phyloP scores from a whole-genome alignment of 768 basidiomycete genomes.

The Boletus tylopilopsis region DNA sequence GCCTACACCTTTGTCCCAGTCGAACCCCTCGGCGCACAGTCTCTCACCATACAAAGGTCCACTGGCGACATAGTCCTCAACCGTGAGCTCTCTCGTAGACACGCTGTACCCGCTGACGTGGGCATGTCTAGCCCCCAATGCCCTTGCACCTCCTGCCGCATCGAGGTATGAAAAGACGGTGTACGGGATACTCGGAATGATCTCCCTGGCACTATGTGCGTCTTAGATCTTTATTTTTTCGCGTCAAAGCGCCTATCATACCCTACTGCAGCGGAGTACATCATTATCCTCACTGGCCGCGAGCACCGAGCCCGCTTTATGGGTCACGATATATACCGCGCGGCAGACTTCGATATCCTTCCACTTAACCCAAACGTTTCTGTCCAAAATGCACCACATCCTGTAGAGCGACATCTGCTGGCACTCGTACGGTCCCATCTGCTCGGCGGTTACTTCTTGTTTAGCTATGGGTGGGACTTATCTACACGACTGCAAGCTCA shows the following conservation, averaged over 20 bases:
- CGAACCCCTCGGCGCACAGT: conserved; percentile 54
- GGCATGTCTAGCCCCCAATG: conserved; percentile 45
- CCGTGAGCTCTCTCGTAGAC: conserved; percentile 38
- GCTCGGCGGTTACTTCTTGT: conserved; percentile 74
- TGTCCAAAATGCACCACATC: conserved; percentile 66
- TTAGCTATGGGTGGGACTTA: conserved; percentile 88
- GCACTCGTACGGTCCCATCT: conserved; percentile 86
- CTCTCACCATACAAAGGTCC: conserved; percentile 65
- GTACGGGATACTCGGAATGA: conserved; percentile 73
- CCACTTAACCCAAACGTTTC: conserved; percentile 75
- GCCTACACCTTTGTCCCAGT: conserved; percentile 78
- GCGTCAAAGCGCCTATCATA: background rate
- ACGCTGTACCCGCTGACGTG: background rate
- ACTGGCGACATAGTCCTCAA: conserved; percentile 76
- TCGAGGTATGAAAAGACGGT: conserved; percentile 61
- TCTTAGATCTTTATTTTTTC: conserved; percentile 9
- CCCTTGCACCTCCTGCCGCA: conserved; percentile 49
- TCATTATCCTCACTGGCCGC: conserved; percentile 84
- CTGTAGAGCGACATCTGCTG: conserved; percentile 84
- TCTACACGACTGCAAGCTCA: conserved; percentile 86
- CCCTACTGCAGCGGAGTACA: conserved; percentile 73
- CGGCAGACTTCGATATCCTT: conserved; percentile 87
- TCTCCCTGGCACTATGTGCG: conserved; percentile 74
- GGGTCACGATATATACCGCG: conserved; percentile 84
- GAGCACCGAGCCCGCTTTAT: conserved; percentile 75